These are phyloP conservation scores for Piloderma croceum DNA, from an alignment of 768 basidiomycete genomes.

Conservation along the genomic window DNA sequence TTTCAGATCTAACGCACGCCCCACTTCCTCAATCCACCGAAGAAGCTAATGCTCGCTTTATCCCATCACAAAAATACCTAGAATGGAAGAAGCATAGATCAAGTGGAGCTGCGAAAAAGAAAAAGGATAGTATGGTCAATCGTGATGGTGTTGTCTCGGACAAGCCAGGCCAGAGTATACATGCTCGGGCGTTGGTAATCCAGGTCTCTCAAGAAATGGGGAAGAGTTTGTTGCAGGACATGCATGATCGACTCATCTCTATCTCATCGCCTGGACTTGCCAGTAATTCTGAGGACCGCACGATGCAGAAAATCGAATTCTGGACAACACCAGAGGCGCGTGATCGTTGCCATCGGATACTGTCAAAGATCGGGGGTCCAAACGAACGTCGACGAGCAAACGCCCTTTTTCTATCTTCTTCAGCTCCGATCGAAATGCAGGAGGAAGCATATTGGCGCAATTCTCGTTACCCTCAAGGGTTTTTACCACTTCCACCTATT, in stretches of 20 bases:
- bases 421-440: slow-evolving; percentile 9
- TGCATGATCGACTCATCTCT: slow-evolving; percentile 41
- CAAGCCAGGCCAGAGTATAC: slow-evolving; percentile 29
- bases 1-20: slow-evolving; percentile 77
- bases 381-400: slow-evolving; percentile 58
- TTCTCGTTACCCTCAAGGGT: slow-evolving; percentile 51
- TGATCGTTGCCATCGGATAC: slow-evolving; percentile 67
- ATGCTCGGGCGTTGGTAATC: slow-evolving; percentile 63
- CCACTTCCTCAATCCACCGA: slow-evolving; percentile 50
- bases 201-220: slow-evolving; percentile 76
- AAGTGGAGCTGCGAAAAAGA: slow-evolving; percentile 11
- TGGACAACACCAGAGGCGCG: slow-evolving; percentile 81
- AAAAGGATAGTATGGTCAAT: slow-evolving; percentile 6
- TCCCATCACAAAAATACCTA: slow-evolving; percentile 50
- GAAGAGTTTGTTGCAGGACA: slow-evolving; percentile 55
- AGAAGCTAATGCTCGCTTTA: slow-evolving; percentile 61
- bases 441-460: slow-evolving; percentile 53
- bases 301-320: slow-evolving; percentile 40
- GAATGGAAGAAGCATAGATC: slow-evolving; percentile 48
- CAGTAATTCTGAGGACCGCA: background rate
- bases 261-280: background rate
- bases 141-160: background rate
- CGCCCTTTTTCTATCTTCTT: slow-evolving; percentile 38
- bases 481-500: slow-evolving; percentile 56
- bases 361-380: slow-evolving; percentile 72